A percentile compares a stretch with the other conserved stretches of the same genome.
phyloP scores from a whole-genome alignment of 2,329 filamentous ascomycete genomes.

The Beauveria asiatica region DNA sequence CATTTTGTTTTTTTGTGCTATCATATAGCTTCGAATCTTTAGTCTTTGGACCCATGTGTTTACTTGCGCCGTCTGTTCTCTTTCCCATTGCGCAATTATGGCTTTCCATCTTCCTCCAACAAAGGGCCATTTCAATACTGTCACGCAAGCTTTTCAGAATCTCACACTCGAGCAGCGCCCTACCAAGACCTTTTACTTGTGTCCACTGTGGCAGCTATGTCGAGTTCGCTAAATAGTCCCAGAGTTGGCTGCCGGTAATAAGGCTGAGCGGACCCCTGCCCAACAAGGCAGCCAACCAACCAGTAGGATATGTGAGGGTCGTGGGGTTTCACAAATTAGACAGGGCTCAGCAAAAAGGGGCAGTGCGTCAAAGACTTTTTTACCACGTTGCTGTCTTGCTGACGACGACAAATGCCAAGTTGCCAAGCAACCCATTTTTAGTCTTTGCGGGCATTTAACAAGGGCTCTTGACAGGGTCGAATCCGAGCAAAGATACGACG shows the following conservation, averaged over 20 bases:
- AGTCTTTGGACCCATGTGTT: no score
- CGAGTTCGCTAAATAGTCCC: no score
- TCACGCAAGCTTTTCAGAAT: not conserved
- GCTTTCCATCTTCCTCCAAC: not conserved
- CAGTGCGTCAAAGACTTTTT: not conserved
- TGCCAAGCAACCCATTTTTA: not conserved
- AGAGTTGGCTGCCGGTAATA: not conserved
- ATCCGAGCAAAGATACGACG: slow-evolving; percentile 5
- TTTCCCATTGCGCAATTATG: not conserved
- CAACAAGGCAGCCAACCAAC: not conserved
- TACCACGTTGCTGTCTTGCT: not conserved
- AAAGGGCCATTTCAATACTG: not conserved
- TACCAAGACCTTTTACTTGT: not conserved
- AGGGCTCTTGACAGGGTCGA: not conserved
- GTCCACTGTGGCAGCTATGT: no score
- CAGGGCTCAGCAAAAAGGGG: not conserved
- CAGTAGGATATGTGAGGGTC: not conserved
- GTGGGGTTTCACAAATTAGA: slow-evolving; percentile 1
- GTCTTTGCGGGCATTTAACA: not conserved
- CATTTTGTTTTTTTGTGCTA: no score
- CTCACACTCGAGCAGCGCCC: not conserved
- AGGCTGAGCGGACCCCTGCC: not conserved
- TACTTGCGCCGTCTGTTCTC: no score
- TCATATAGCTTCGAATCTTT: no score
- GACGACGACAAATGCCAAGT: not conserved